Evolutionary conservation across 805 yeast species (phyloP), one percentile per base, ranked within the genome.

Genomic region (Wickerhamomyces chambardii): DNA sequence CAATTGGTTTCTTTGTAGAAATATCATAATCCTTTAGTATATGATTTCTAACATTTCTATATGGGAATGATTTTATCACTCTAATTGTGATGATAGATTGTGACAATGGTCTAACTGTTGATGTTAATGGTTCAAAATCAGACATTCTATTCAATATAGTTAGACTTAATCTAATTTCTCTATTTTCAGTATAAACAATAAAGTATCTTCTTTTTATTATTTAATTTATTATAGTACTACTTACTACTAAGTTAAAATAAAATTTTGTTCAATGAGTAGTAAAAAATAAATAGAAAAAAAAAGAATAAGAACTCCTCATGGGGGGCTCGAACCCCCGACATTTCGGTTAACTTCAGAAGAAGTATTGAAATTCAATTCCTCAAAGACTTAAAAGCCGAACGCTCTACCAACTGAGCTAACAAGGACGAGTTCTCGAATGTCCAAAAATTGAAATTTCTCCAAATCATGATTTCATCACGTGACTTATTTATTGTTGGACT

Each of bases 51-150:
- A 85, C 89, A 48, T 90, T 87, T 61, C 96, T 70, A 60, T 83
- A 85, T 17, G 92, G 90, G 55, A 92, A 92, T 2, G 96, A 86
- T 54, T 90, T 90, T 50, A 92, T 75, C 17, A 92, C 73, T 39
- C 98, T 73, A 6, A 92, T 69, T 0, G 98, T 92, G 29, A 92
- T 58, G 12, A 86, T 75, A 0, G 95, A 78, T 52, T 76, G 78
- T 6, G 61, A 44, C 8, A 61, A 44, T 16, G 53, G 95, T 39
- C 84, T 73, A 11, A 76, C 80, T 15, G 77, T 75, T 1, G 94
- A 82, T 0, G 95, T 84, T 37, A 86, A 61, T 1, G 95, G 95
- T 50, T 84, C 90, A 36, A 32, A 39, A 32, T 44, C 35, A 38
- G 45, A 44, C 53, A 51, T 42, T n/a, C n/a, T n/a, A n/a, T n/a